These are phyloP conservation scores for Leccinum fibrillosum DNA, from an alignment of 768 basidiomycete genomes.

Conservation along the genomic window DNA sequence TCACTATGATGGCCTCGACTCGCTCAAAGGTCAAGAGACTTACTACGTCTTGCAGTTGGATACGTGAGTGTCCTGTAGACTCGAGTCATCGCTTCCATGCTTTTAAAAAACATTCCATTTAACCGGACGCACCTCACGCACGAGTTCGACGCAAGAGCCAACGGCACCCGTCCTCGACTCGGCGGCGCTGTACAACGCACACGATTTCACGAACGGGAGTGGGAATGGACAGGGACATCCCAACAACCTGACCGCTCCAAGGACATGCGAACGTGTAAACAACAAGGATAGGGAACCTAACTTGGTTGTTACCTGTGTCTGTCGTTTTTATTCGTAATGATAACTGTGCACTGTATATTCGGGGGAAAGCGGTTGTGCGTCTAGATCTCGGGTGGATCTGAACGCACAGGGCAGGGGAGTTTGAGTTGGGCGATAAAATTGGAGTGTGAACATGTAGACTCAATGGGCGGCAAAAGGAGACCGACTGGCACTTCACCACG, in stretches of 20 bases:
- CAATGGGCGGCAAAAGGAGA: too few species aligned
- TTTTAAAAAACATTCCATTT: conserved; percentile 18
- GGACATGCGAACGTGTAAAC: not conserved
- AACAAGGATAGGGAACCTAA: not conserved
- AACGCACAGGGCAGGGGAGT: not conserved
- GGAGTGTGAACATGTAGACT: not conserved
- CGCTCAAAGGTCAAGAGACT: not conserved
- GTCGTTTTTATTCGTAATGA: too few species aligned
- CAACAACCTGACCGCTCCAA: not conserved
- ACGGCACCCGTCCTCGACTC: conserved; percentile 23
- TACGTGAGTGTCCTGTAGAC: conserved; percentile 9
- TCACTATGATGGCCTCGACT: conserved; percentile 27
- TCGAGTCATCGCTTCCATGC: not conserved
- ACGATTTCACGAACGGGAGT: conserved; percentile 5
- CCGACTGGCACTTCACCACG: too few species aligned
- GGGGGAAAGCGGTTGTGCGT: not conserved
- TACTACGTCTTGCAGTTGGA: conserved; percentile 10
- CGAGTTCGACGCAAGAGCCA: conserved; percentile 29
- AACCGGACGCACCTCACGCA: conserved; percentile 29
- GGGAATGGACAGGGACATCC: not conserved
- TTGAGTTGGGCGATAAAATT: not conserved
- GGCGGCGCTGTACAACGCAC: conserved; percentile 25
- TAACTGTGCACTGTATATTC: not conserved
- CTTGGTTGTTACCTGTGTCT: too few species aligned
- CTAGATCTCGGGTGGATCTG: not conserved